phyloP scores from a whole-genome alignment of 257 asterid genomes.

The Lithospermum erythrorhizon region DNA sequence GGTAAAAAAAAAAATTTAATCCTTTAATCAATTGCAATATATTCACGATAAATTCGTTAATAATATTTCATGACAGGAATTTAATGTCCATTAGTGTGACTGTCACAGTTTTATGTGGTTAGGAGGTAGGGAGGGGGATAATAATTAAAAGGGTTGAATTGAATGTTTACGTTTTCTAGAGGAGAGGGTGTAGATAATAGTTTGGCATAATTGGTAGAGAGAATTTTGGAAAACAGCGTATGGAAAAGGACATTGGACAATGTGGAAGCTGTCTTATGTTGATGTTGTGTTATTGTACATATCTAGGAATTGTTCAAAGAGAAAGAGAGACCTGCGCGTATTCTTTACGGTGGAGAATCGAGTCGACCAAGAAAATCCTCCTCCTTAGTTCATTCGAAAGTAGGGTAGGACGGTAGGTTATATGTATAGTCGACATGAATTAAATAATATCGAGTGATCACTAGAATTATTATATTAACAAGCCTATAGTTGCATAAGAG shows the following conservation, averaged over 20 bases:
- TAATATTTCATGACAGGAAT: no score
- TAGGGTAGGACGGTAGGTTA: no score
- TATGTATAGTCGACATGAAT: no score
- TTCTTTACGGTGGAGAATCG: neutral
- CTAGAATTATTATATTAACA: no score
- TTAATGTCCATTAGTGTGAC: no score
- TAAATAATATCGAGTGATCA: no score
- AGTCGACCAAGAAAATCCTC: neutral
- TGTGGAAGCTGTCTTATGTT: neutral
- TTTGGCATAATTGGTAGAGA: neutral
- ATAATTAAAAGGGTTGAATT: neutral
- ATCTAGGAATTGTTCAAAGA: neutral
- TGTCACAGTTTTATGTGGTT: no score
- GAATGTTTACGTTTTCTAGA: neutral
- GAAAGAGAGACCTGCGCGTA: neutral
- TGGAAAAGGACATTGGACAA: neutral
- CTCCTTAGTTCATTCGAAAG: neutral
- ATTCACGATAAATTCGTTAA: no score
- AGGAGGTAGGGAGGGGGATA: neutral
- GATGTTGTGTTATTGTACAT: no score
- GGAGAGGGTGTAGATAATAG: neutral
- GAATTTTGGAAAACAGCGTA: neutral
- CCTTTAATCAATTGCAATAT: no score
- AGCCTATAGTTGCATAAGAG: no score
- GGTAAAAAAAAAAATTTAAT: no score